Base-by-base conservation (phyloP, 257 asterid genomes). In the Lantana camara region DNA sequence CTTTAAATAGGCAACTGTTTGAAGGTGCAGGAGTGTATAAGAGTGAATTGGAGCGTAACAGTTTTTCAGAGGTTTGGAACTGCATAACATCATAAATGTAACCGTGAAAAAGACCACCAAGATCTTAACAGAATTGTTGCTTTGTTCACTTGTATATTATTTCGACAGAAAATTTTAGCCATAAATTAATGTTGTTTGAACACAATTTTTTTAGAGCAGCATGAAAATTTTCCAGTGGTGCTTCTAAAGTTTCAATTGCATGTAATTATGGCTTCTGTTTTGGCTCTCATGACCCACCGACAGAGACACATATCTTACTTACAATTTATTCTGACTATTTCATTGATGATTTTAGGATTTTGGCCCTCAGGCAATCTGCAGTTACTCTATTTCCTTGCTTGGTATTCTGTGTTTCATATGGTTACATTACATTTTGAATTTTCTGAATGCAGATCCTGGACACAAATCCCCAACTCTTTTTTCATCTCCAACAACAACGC, bases 401-500 rank as follows among this genome's bases (percentile, higher is more conserved):
- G 23, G 9, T 51, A 21, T 37, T 57, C 20, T 44, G 34, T 1
- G 9, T 37, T 34, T 48, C 30, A 19, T 42, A 35, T 10, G 9
- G 2, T 64, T 23, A 57, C 27, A 21, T 40, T 30, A 10, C 37
- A 48, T 51, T 60, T 2, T 57, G 24, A 51, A 24, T 58, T 15
- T 47, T 72, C 64, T 60, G 67, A 9, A 57, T 80, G 89, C 83
- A 89, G 96, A 79, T 86, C 80, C 70, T 89, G 86, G 89, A 84
- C 68, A 84, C 88, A 37, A 84, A 89, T 70, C 89, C 93, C 57
- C 87, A 78, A 79, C 87, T 89, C 57, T 75, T 73, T 80, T 89
- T 89, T 68, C 96, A 89, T 82, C 96, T 86, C 71, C 95, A 84
- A 50, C 92, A 89, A 64, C 95, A 89, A 71, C 71, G 88, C 65